These are phyloP conservation scores for Botrytis aclada DNA, from an alignment of 2,329 filamentous ascomycete genomes.

Conservation along the genomic window DNA sequence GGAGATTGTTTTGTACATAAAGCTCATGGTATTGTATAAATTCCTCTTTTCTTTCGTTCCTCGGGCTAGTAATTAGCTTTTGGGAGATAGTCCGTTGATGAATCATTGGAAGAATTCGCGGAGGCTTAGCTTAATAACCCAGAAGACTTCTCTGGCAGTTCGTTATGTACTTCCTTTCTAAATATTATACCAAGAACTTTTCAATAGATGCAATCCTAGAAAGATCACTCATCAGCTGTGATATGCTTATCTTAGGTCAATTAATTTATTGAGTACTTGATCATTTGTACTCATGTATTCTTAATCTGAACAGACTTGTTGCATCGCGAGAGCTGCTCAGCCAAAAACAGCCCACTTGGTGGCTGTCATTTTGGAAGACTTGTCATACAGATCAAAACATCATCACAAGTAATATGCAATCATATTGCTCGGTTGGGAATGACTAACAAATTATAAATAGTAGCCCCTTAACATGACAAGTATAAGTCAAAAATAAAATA, in stretches of 20 bases:
- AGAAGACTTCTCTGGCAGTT: not conserved
- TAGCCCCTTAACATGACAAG: not conserved
- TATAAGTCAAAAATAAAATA: fast-evolving
- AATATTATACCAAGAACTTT: not conserved
- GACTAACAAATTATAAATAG: not conserved
- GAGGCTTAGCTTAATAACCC: not conserved
- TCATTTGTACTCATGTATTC: not conserved
- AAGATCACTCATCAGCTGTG: not conserved
- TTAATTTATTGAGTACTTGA: not conserved
- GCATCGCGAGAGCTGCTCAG: not conserved
- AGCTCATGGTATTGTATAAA: not conserved
- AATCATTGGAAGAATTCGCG: fast-evolving
- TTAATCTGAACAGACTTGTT: not conserved
- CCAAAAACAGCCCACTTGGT: not conserved
- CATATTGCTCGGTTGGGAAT: too few species aligned
- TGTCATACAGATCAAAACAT: fast-evolving
- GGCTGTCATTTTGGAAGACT: too few species aligned
- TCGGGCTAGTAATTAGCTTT: not conserved
- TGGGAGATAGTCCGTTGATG: not conserved
- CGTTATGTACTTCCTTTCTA: not conserved
- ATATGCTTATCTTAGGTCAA: not conserved
- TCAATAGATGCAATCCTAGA: not conserved
- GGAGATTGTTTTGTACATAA: not conserved
- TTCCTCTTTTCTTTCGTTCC: not conserved
- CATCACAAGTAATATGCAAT: fast-evolving